Evolutionary conservation across 1,284 basidiomycete genomes (phyloP), one percentile per base, ranked within the genome.

Genomic region (Cryptococcus sp.): DNA sequence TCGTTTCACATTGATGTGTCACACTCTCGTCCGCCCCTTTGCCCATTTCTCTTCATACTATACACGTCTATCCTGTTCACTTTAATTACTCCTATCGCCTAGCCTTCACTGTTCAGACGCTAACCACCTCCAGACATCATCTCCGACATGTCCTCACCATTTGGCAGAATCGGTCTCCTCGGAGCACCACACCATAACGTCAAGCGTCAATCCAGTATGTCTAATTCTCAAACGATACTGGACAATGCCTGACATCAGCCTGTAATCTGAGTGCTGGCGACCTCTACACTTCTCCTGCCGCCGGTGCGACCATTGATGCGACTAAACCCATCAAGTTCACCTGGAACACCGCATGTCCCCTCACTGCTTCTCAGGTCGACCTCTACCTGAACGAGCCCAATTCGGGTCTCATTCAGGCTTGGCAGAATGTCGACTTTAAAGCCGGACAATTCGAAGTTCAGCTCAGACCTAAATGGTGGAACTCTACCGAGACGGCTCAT

Each of bases 381-480:
- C 84, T 92, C 60, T 86, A 86, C 69, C 81, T 92, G 48, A 84
- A 83, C 67, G 82, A 82, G 2, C 67, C 78, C 3, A 50, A 63
- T 21, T 72, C 62, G 32, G 73, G 82, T 11, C 78, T 79, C 36
- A 76, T 90, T 54, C 83, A 89, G 59, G 77, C 78, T 45, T 91
- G 83, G 83, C 64, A 80, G 42, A 76, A 76, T 45, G 81, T 90
- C 54, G 74, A 78, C 50, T 85, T 78, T 69, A 62, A 77, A 3
- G 43, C 75, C 5, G 87, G 87, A 23, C 75, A 76, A 49, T 85
- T 83, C 69, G 70, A 78, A 7, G 73, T 71, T 16, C 57, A 70
- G 11, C 73, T 92, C 44, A 72, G 82, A 53, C 84, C 88, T 0
- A 77, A 78, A 36, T 91, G 88, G 88, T 91, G 87, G 87, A 86